Conservation (phyloP, 2,329 filamentous ascomycete genomes). For the Neofusicoccum cordaticola region DNA sequence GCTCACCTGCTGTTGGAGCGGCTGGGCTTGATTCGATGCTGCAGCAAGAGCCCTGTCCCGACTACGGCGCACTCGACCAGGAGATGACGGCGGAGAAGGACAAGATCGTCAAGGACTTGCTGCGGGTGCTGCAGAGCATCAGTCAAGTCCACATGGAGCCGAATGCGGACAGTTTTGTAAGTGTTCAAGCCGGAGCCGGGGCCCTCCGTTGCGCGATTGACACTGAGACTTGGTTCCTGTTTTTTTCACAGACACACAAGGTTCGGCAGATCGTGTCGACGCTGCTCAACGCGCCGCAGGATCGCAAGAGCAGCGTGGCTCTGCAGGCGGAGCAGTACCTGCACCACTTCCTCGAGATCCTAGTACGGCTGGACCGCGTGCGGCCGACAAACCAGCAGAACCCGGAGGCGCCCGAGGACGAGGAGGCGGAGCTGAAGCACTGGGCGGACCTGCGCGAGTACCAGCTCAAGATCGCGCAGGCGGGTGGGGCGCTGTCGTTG, state of each 20-base stretch:
- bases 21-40: conserved; percentile 37
- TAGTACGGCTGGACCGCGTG: conserved; percentile 49
- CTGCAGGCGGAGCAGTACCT: conserved; percentile 69
- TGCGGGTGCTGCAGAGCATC: conserved; percentile 72
- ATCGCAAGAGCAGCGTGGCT: conserved; percentile 52
- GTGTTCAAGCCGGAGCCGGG: conserved; percentile 26
- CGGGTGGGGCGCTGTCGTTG: conserved; percentile 47
- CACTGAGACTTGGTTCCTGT: conserved; percentile 15
- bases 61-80: conserved; percentile 52
- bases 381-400: background rate
- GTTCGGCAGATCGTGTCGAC: conserved; percentile 82
- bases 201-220: conserved; percentile 2
- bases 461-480: conserved; percentile 68
- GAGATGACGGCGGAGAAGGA: conserved; percentile 74
- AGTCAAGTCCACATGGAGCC: conserved; percentile 82
- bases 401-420: conserved; percentile 47
- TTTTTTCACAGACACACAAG: conserved; percentile 63
- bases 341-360: conserved; percentile 67
- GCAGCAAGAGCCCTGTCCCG: conserved; percentile 24
- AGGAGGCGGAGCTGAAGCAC: conserved; percentile 71
- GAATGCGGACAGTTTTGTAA: conserved; percentile 63
- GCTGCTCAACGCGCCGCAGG: conserved; percentile 62
- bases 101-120: conserved; percentile 74
- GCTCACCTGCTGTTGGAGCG: conserved; percentile 32
- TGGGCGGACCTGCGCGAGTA: conserved; percentile 81